These are phyloP conservation scores for Malassezia cuniculi DNA, from an alignment of 1,284 basidiomycete genomes.

Conservation along the genomic window DNA sequence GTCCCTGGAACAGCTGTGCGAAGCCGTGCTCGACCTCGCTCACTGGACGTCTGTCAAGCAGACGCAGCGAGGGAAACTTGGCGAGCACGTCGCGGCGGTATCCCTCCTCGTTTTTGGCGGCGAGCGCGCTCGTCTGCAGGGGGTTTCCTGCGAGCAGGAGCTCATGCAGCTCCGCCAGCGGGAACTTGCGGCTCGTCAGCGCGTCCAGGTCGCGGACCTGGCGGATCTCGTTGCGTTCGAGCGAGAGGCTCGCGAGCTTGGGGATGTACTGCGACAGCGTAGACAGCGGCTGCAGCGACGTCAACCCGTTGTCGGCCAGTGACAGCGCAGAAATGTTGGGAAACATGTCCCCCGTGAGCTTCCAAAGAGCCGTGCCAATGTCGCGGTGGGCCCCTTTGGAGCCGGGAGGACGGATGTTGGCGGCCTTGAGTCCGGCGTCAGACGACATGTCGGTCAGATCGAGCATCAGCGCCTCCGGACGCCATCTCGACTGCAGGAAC, in stretches of 20 bases:
- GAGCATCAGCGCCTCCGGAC: conserved; percentile 51
- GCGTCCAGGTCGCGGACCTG: conserved; percentile 38
- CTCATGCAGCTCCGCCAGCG: conserved; percentile 48
- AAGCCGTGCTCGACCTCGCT: conserved; percentile 54
- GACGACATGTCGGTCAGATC: conserved; percentile 60
- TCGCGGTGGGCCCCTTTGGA: conserved; percentile 52
- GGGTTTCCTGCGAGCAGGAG: conserved; percentile 69
- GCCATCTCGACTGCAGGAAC: conserved; percentile 21
- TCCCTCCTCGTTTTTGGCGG: conserved; percentile 56
- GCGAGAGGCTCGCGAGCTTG: conserved; percentile 57
- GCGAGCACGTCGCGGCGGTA: conserved; percentile 19
- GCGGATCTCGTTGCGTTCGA: conserved; percentile 50
- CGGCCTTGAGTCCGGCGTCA: conserved; percentile 58
- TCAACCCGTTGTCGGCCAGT: conserved; percentile 29
- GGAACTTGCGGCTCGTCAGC: conserved; percentile 15
- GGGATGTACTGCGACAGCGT: conserved; percentile 47
- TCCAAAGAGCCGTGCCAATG: conserved; percentile 71
- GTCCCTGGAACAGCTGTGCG: conserved; percentile 56
- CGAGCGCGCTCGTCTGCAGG: conserved; percentile 56
- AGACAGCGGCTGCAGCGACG: conserved; percentile 28
- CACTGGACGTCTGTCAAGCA: conserved; percentile 56
- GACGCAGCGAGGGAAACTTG: conserved; percentile 22
- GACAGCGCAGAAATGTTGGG: conserved; percentile 27
- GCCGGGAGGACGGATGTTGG: conserved; percentile 57
- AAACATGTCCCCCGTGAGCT: conserved; percentile 62